phyloP scores from a whole-genome alignment of 768 basidiomycete species.

The Pulveroboletus sp. region DNA sequence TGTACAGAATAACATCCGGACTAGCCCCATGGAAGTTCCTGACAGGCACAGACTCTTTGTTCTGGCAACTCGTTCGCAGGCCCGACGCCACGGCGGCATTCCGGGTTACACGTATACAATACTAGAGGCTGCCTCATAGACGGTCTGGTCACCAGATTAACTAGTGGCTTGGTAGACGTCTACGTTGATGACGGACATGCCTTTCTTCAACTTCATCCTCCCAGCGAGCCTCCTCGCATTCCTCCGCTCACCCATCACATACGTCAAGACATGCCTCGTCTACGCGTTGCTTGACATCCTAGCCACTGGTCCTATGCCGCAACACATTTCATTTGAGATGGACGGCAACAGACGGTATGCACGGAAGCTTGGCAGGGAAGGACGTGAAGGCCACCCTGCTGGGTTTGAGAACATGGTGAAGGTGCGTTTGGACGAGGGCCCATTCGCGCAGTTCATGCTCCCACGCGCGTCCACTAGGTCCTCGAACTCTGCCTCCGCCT shows the following conservation, averaged over 20 bases:
- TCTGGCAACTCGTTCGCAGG: not conserved
- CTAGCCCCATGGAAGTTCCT: too few species aligned
- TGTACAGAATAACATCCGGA: too few species aligned
- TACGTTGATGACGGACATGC: too few species aligned
- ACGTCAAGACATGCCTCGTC: slow-evolving; percentile 21
- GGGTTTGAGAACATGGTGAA: slow-evolving; percentile 78
- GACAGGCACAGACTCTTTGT: not conserved
- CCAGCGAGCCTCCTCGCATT: slow-evolving; percentile 6
- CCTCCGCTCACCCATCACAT: slow-evolving; percentile 9
- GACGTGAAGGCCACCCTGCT: slow-evolving; percentile 75
- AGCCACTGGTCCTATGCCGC: slow-evolving; percentile 78
- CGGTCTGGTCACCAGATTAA: too few species aligned
- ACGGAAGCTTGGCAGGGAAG: slow-evolving; percentile 55
- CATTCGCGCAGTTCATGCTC: not conserved
- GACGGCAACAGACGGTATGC: slow-evolving; percentile 96
- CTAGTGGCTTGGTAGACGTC: too few species aligned
- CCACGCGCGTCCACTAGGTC: slow-evolving; percentile 44
- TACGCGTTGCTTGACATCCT: slow-evolving; percentile 62
- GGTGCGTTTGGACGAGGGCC: slow-evolving; percentile 43
- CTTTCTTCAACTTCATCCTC: not conserved
- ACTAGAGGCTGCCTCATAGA: not conserved
- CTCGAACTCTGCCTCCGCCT: slow-evolving; percentile 81
- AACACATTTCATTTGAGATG: slow-evolving; percentile 94
- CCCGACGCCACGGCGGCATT: not conserved
- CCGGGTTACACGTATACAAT: not conserved